Conservation (phyloP, 805 yeast genomes). For the Starmerella tilneyi region DNA sequence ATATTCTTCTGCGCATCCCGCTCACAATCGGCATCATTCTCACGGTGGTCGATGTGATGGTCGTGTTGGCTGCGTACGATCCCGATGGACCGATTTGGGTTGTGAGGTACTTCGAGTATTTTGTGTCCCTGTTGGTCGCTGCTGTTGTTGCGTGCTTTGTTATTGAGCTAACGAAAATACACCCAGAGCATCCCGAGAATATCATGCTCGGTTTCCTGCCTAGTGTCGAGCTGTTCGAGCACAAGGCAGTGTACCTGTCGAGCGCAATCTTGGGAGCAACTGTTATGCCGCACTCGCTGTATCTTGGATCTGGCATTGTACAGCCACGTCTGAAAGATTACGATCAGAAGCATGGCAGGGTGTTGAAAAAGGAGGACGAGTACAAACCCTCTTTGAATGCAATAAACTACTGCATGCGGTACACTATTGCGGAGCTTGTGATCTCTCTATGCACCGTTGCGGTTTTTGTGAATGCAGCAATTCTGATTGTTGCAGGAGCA, state of each 20-base stretch:
- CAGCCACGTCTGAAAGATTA: constrained; percentile 73
- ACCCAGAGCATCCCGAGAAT: constrained; percentile 42
- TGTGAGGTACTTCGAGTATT: constrained; percentile 64
- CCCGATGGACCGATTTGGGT: constrained; percentile 67
- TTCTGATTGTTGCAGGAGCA: constrained; percentile 84
- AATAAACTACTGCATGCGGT: constrained; percentile 65
- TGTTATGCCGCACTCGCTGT: constrained; percentile 87
- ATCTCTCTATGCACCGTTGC: constrained; percentile 79
- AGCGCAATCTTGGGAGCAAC: constrained; percentile 88
- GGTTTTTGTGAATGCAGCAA: constrained; percentile 83
- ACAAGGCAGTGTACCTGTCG: constrained; percentile 60
- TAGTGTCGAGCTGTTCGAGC: constrained; percentile 44
- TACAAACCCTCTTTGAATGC: constrained; percentile 74
- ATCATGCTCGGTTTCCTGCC: constrained; percentile 67
- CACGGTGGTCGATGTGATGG: constrained; percentile 72
- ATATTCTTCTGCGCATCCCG: constrained; percentile 67
- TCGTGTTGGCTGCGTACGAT: constrained; percentile 66
- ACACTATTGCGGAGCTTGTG: constrained; percentile 71
- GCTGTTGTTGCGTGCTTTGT: constrained; percentile 70
- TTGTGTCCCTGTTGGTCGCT: constrained; percentile 60
- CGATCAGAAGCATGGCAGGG: constrained; percentile 46
- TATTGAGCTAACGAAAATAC: constrained; percentile 44
- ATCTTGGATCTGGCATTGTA: constrained; percentile 76
- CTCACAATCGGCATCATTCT: constrained; percentile 62
- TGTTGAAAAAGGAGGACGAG: constrained; percentile 15